Percentiles rank a stretch among this genome's conserved stretches.
phyloP scores from a whole-genome alignment of 768 basidiomycete species.

The Pleurotus djamor region DNA sequence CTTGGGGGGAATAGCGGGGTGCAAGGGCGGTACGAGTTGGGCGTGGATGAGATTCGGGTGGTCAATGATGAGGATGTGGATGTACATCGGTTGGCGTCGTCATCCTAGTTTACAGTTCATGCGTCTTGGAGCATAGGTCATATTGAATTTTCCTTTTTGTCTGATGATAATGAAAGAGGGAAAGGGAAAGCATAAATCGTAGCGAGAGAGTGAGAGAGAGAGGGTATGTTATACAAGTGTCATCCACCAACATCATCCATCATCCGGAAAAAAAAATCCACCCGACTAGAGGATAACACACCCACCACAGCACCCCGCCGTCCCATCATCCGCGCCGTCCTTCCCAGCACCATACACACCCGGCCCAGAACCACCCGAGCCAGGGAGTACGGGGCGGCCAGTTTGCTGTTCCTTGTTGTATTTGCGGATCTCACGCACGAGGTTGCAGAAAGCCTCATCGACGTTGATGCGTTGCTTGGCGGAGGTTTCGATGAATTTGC shows the following conservation, averaged over 20 bases:
- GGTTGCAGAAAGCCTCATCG: slow-evolving; percentile 90
- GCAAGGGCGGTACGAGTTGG: slow-evolving; percentile 78
- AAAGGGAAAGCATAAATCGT: not conserved
- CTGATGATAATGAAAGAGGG: not conserved
- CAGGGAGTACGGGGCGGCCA: slow-evolving; percentile 62
- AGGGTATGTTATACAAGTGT: slow-evolving; percentile 5
- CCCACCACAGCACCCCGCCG: slow-evolving; percentile 1
- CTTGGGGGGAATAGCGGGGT: slow-evolving; percentile 81
- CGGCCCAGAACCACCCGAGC: slow-evolving; percentile 38
- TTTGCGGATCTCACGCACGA: slow-evolving; percentile 91
- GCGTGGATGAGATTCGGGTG: slow-evolving; percentile 78
- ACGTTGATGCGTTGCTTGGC: slow-evolving; percentile 97
- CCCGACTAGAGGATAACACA: slow-evolving; percentile 43
- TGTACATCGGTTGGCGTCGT: slow-evolving; percentile 17
- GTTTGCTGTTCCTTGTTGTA: slow-evolving; percentile 91
- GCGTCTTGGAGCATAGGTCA: too few relatives aligned
- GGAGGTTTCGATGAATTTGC: slow-evolving; percentile 95
- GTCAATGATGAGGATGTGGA: slow-evolving; percentile 71
- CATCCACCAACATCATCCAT: slow-evolving; percentile 12
- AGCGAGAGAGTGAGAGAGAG: not conserved
- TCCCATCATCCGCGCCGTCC: not conserved
- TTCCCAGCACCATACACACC: slow-evolving; percentile 14
- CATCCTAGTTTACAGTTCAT: slow-evolving; percentile 15
- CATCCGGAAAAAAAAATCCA: too few relatives aligned
- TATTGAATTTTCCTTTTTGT: too few relatives aligned